Evolutionary conservation across 2,329 filamentous ascomycete species (phyloP), one percentile per base, ranked within the genome.

Genomic region (Penicillium sp.): DNA sequence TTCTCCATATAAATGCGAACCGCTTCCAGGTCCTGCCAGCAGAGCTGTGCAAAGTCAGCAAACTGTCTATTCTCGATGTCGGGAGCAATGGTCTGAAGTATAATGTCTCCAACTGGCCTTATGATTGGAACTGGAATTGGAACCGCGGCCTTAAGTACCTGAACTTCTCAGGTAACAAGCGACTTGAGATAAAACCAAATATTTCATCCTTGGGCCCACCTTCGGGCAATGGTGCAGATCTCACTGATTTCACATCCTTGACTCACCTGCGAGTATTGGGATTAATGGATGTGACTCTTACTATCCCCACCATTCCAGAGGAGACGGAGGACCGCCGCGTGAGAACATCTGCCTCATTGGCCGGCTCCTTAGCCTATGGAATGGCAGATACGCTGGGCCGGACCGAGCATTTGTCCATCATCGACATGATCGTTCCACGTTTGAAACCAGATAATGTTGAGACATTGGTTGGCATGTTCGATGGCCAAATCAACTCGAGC

Each of bases 111-210:
- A 99, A 99, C 70, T 96, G 96, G 82, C 95, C 93, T 0, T 99
- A 99, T 71, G 95, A 99, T 72, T 99, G 95, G 95, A 99, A 99
- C 69, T 99, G 95, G 95, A 98, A 98, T 70, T 90, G 95, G 82
- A 99, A 99, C 69, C 91, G 90, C 48, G 96, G 97, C 67, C 79
- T 99, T 63, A 90, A 93, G 61, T 99, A 96, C 70, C 87, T 99
- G 61, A 99, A 98, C 70, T 82, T 99, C 69, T 98, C 93, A 0
- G 95, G 95, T 51, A 99, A 99, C 78, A 97, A 96, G 75, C 87
- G 93, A 50, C 78, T 99, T 33, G 95, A 99, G 75, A 98, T 99
- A 78, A 88, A 87, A 68, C 85, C 85, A 1, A 85, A 79, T 59
- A 85, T 84, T 26, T 79, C 83, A 8, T 85, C 84, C 48, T 77